Evolutionary conservation across 2,329 filamentous ascomycete species (phyloP), one percentile per base, ranked within the genome.

Genomic region (Neospermospora avenae): DNA sequence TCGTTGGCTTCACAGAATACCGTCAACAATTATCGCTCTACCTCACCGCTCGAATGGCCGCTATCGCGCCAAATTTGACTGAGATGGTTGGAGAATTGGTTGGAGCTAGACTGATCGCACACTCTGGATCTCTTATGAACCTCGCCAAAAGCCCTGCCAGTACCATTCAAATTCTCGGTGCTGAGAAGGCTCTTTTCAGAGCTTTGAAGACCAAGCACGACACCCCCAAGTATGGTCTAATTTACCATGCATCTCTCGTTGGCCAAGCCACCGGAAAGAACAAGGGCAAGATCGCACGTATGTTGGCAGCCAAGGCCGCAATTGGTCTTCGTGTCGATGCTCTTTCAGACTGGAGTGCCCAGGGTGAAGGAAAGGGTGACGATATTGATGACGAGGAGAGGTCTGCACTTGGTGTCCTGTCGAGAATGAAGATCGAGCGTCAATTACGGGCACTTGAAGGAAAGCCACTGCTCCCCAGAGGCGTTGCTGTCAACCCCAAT

Each of bases 201-300:
- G 95, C 95, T 20, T 83, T 99, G 65, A 99, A 99, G 85, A 99
- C 95, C 53, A 98, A 99, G 84, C 93, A 98, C 77, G 92, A 97
- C 73, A 99, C 95, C 41, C 95, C 95, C 73, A 99, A 98, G 78
- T 99, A 98, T 72, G 95, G 95, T 83, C 83, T 96, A 66, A 91
- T 96, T 74, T 96, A 95, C 79, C 90, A 96, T 77, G 89, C 90
- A 52, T 95, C 91, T 28, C 84, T 99, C 48, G 96, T 99, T 67
- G 96, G 95, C 46, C 95, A 99, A 79, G 95, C 95, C 31, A 96
- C 91, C 20, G 95, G 95, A 71, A 93, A 91, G 81, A 98, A 98
- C 82, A 99, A 99, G 87, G 95, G 95, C 71, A 99, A 99, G 83
- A 96, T 99, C 73, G 95, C 95, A 44, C 91, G 95, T 83, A 92